These are phyloP conservation scores for Candida multigemmis DNA, from an alignment of 805 yeast species.

Conservation along the genomic window DNA sequence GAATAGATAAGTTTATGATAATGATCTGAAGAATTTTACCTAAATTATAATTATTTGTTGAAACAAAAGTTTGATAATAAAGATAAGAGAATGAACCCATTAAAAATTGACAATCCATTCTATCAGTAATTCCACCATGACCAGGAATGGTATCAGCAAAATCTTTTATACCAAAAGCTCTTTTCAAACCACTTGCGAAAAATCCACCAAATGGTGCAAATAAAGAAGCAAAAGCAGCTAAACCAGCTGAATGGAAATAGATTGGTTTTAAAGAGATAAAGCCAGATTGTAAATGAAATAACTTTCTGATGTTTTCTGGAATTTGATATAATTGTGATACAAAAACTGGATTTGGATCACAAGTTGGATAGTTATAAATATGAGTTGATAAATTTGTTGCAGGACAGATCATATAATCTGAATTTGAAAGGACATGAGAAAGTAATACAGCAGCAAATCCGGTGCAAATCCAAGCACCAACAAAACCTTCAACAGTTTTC, in stretches of 20 bases:
- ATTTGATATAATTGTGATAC: conserved; percentile 68
- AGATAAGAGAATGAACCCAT: conserved; percentile 95
- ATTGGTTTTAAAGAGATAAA: conserved; percentile 70
- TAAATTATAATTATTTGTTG: conserved; percentile 60
- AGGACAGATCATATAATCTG: conserved; percentile 82
- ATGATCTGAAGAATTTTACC: conserved; percentile 71
- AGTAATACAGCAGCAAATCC: conserved; percentile 62
- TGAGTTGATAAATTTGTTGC: conserved; percentile 57
- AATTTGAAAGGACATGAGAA: conserved; percentile 54
- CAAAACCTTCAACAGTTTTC: conserved; percentile 94
- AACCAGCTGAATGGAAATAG: conserved; percentile 75
- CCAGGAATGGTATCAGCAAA: conserved; percentile 99
- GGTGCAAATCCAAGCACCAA: conserved; percentile 97
- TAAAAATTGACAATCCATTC: conserved; percentile 95
- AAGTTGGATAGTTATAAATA: conserved; percentile 52
- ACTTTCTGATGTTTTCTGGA: conserved; percentile 56
- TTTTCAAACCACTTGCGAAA: conserved; percentile 93
- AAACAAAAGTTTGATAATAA: conserved; percentile 87
- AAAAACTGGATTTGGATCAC: conserved; percentile 88
- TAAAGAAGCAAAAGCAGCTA: conserved; percentile 92
- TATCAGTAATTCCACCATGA: conserved; percentile 96
- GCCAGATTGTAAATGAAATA: conserved; percentile 27
- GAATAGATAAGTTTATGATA: conserved; percentile 56
- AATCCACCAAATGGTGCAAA: conserved; percentile 99
- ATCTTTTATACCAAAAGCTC: conserved; percentile 94